These are phyloP conservation scores for Fonsecaea nubica DNA, from an alignment of 2,329 filamentous ascomycete species.

Conservation along the genomic window DNA sequence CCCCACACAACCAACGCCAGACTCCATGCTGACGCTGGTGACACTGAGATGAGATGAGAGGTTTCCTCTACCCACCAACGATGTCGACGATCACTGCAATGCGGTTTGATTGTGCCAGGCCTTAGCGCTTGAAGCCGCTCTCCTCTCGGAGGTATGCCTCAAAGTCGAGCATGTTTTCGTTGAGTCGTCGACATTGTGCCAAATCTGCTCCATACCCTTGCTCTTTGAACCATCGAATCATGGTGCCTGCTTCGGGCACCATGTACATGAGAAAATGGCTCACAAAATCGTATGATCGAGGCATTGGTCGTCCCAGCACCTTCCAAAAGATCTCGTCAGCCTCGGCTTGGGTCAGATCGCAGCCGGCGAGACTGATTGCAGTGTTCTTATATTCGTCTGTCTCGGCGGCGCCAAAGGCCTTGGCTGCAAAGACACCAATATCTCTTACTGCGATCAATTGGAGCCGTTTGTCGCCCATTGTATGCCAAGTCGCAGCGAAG, in stretches of 20 bases:
- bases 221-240: conserved; percentile 60
- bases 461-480: conserved; percentile 51
- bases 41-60: conserved; percentile 13
- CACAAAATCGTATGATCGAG: conserved; percentile 43
- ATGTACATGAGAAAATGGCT: conserved; percentile 32
- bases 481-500: conserved; percentile 55
- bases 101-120: background rate
- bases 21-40: conserved; percentile 17
- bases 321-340: conserved; percentile 55
- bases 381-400: conserved; percentile 50
- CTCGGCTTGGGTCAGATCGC: conserved; percentile 57
- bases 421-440: conserved; percentile 60
- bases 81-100: background rate
- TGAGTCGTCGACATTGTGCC: conserved; percentile 48
- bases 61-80: background rate
- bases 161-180: conserved; percentile 57
- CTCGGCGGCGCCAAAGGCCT: conserved; percentile 55
- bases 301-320: conserved; percentile 53
- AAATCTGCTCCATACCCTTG: conserved; percentile 58
- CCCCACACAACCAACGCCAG: background rate
- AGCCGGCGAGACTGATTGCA: conserved; percentile 59
- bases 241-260: conserved; percentile 50
- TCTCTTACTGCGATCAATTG: conserved; percentile 56
- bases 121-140: conserved; percentile 48
- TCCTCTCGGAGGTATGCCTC: conserved; percentile 57